Base-by-base conservation (phyloP, 345 rosid genomes). In the Alliaria petiolata region DNA sequence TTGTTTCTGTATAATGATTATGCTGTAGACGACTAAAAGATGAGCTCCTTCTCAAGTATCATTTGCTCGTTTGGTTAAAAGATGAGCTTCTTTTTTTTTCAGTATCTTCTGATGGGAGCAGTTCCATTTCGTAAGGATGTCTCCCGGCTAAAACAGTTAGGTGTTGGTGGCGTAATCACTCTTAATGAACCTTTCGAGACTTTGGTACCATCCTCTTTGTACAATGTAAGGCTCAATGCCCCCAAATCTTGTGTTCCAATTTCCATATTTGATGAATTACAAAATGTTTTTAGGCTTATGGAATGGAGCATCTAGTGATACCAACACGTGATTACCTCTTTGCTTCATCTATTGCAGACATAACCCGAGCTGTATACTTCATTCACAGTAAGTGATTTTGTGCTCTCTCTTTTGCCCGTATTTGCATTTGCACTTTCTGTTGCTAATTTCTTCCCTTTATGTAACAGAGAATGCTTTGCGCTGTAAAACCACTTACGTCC, bases 91-190 rank as follows among this genome's bases (percentile, higher is more conserved):
- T 42, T 5, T 10, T 42, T 5, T 58, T 28, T 10, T 33, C 82
- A 88, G 97, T 84, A 81, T 78, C 81, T 93, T 61, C 62, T 88
- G 74, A 80, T 93, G 65, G 97, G 96, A 42, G 97, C 96, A 10
- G 96, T 93, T 67, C 98, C 98, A 13, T 93, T 90, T 64, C 93
- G 89, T 22, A 89, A 81, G 69, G 96, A 93, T 62, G 97, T 93
- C 59, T 89, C 81, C 0, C 72, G 85, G 20, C 66, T 93, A 79
- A 89, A 93, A 82, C 67, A 83, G 57, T 62, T 93, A 12, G 93
- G 96, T 2, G 95, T 88, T 51, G 83, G 89, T 72, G 95, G 87
- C 13, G 98, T 92, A 49, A 81, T 89, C 75, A 88, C 96, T 65
- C 86, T 89, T 44, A 92, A 89, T 70, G 98, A 92, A 68, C 83